These are phyloP conservation scores for Sporothrix pseudoabietina DNA, from an alignment of 2,329 filamentous ascomycete species.

Conservation along the genomic window DNA sequence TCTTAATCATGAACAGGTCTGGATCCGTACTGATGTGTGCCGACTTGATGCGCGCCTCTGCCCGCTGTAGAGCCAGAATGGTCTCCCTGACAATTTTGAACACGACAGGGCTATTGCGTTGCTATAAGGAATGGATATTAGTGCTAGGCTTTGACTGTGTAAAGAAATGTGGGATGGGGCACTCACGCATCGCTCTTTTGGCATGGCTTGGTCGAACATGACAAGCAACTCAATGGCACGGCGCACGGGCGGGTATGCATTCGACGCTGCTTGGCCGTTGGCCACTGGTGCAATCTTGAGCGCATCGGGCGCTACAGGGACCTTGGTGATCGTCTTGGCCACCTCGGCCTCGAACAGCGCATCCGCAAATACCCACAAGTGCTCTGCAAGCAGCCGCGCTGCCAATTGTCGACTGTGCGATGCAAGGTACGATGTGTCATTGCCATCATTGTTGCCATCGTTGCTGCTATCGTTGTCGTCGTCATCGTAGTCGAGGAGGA, in stretches of 20 bases:
- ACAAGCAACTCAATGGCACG: conserved; percentile 60
- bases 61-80: conserved; percentile 77
- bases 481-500: conserved; percentile 59
- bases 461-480: conserved; percentile 45
- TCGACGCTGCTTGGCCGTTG: conserved; percentile 52
- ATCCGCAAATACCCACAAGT: conserved; percentile 61
- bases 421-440: conserved; percentile 48
- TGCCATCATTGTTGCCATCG: background rate
- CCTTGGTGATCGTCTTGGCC: conserved; percentile 56
- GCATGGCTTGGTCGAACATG: conserved; percentile 66
- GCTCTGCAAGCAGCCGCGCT: conserved; percentile 57
- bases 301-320: conserved; percentile 49
- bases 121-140: conserved; percentile 40
- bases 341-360: conserved; percentile 58
- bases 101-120: conserved; percentile 58
- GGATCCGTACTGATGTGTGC: conserved; percentile 66
- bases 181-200: conserved; percentile 63
- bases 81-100: conserved; percentile 84
- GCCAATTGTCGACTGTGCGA: conserved; percentile 59
- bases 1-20: conserved; percentile 91
- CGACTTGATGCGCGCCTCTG: conserved; percentile 69
- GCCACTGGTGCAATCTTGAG: conserved; percentile 55
- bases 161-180: background rate
- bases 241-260: conserved; percentile 61
- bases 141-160: background rate